Evolutionary conservation across 176 grass and related monocot species (phyloP), one percentile per base, ranked within the genome.

Genomic region (Avena sativa): DNA sequence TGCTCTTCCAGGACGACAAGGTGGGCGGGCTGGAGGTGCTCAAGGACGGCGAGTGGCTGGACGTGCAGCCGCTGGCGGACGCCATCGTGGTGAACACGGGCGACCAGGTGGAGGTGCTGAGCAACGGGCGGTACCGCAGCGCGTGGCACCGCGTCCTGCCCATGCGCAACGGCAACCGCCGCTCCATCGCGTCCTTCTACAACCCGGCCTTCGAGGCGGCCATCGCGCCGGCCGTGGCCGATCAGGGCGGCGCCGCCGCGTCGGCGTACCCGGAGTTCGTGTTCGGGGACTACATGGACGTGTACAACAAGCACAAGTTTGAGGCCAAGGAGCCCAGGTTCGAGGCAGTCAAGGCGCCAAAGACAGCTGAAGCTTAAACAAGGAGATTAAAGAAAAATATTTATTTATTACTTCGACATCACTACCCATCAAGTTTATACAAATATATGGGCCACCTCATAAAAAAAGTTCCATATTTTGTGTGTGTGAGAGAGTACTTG

Each of bases 51-150:
- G 3, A 58, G 43, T 95, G 93, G 93, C 47, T 88, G 14, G 93
- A 95, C 71, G 90, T 95, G 48, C 90, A 90, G 80, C 90, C 88
- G 25, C 59, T 95, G 8, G 8, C 85, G 3, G 53, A 92, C 26
- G 79, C 93, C 83, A 95, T 95, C 79, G 93, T 91, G 8, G 61
- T 90, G 16, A 95, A 95, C 86, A 95, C 85, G 34, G 93, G 93
- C 49, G 90, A 95, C 15, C 93, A 95, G 90, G 79, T 95, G 50
- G 93, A 95, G 88, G 93, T 92, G 79, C 79, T 95, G 50, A 90
- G 90, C 82, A 86, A 88, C 47, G 93, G 93, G 0, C 32, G 83
- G 4, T 95, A 95, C 88, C 91, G 89, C 68, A 95, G 90, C 86
- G 88, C 88, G 0, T 95, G 90, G 93, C 93, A 95, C 90, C 93